Evolutionary conservation across 2,329 filamentous ascomycete species (phyloP), one percentile per base, ranked within the genome.

Genomic region (Apiospora rasikravindrae): DNA sequence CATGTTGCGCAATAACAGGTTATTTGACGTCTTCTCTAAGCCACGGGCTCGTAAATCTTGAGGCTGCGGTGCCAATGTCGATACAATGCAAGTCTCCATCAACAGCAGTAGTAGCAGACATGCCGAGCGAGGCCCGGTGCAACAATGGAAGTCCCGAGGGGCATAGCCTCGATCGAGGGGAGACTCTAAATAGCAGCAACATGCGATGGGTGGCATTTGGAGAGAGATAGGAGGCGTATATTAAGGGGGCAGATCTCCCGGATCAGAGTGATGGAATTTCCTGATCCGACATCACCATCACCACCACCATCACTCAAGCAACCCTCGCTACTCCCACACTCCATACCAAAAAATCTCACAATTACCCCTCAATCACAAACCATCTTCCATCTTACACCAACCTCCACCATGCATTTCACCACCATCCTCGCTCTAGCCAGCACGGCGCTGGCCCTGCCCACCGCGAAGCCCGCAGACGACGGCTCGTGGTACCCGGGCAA

Each of bases 401-500:
- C 10, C 57, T n/a, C 13, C 57, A 64, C 29, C 57, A 64, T 64
- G 57, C 57, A 64, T 14, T 64, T 64, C 57, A 24, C 57, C 33
- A 64, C 57, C 33, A 37, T 64, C 22, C 57, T 64, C 16, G 10
- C 33, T 4, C 14, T 64, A 7, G 57, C 57, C 3, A 11, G 33
- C 57, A 64, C 57, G 3, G 29, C 57, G 19, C 29, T 64, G 57
- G 57, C 57, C 33, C 57, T 64, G 33, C 57, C 57, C 33, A 64
- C 47, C 37, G 16, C 44, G 26, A 70, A 49, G 69, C 69, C 47
- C 1, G 24, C 40, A 13, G 33, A 70, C 7, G 68, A 69, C 68
- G 68, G 68, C 24, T 40, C 45, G 6, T 69, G 68, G 68, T 11
- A 69, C 13, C 42, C 42, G 49, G 68, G 68, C 68, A 69, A 53